phyloP scores from a whole-genome alignment of 1,139 yeast genomes.

The Candida tetrigidarum region DNA sequence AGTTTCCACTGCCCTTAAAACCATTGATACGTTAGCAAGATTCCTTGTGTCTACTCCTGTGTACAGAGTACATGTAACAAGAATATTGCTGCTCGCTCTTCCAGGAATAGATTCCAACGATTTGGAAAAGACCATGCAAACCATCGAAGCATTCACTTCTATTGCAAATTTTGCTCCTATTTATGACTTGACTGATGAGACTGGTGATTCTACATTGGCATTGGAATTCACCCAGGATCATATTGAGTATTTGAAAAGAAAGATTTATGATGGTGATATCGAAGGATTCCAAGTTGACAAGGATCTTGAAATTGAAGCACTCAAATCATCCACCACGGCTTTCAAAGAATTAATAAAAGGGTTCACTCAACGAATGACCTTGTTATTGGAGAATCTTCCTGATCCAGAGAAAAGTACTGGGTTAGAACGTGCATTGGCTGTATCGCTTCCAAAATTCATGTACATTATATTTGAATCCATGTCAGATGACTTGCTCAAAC shows the following conservation, averaged over 20 bases:
- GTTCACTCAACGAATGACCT: slow-evolving; percentile 63
- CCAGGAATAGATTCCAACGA: slow-evolving; percentile 94
- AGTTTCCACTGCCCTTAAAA: slow-evolving; percentile 71
- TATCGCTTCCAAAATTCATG: slow-evolving; percentile 64
- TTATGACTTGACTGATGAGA: slow-evolving; percentile 50
- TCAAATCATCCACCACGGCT: slow-evolving; percentile 74
- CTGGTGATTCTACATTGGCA: slow-evolving; percentile 60
- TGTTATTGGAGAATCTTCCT: slow-evolving; percentile 77
- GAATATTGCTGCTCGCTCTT: slow-evolving; percentile 68
- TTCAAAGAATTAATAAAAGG: slow-evolving; percentile 65
- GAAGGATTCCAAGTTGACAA: slow-evolving; percentile 35
- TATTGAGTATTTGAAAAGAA: slow-evolving; percentile 50
- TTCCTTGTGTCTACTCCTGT: slow-evolving; percentile 67
- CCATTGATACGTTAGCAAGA: slow-evolving; percentile 68
- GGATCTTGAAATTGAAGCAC: slow-evolving; percentile 56
- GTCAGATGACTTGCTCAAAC: slow-evolving; percentile 62
- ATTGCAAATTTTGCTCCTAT: slow-evolving; percentile 78
- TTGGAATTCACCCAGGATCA: slow-evolving; percentile 74
- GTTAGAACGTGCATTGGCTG: slow-evolving; percentile 57
- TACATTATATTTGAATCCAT: slow-evolving; percentile 71
- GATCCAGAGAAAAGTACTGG: slow-evolving; percentile 55
- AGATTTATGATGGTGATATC: slow-evolving; percentile 25
- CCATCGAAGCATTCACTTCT: slow-evolving; percentile 73
- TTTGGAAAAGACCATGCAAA: slow-evolving; percentile 68
- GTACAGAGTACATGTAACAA: slow-evolving; percentile 78